These are phyloP conservation scores for Nicotiana obtusifolia DNA, from an alignment of 257 asterid genomes.

Conservation along the genomic window DNA sequence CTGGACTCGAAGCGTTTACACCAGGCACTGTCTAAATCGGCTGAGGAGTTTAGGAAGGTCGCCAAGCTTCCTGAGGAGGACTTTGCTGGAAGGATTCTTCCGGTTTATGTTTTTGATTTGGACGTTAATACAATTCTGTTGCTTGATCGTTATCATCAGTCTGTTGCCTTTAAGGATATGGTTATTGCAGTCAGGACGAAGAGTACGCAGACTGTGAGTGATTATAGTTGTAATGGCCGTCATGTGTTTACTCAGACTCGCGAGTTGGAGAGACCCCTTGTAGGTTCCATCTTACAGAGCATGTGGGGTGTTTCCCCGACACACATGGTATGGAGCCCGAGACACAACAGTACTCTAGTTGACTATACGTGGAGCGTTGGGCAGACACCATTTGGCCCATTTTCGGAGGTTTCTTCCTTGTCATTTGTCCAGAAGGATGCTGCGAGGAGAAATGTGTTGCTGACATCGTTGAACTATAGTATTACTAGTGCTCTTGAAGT, in stretches of 20 bases:
- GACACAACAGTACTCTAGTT: constrained; percentile 65
- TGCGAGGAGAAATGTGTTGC: constrained; percentile 77
- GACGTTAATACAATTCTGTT: constrained; percentile 48
- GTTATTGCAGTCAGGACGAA: constrained; percentile 82
- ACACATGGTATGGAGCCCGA: constrained; percentile 84
- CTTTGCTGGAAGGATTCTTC: constrained; percentile 60
- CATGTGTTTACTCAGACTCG: constrained; percentile 78
- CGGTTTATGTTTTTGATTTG: constrained; percentile 80
- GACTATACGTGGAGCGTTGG: constrained; percentile 96
- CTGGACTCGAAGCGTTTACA: constrained; percentile 81
- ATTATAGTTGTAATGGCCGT: constrained; percentile 78
- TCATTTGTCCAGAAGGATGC: constrained; percentile 96
- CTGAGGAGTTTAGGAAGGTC: constrained; percentile 63
- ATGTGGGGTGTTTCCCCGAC: constrained; percentile 98
- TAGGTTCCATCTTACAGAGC: constrained; percentile 89
- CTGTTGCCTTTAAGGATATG: constrained; percentile 92
- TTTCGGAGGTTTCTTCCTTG: constrained; percentile 67
- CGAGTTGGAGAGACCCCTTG: constrained; percentile 78
- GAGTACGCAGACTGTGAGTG: constrained; percentile 86
- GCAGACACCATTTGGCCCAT: constrained; percentile 94
- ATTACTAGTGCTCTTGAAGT: constrained; percentile 64
- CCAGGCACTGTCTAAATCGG: constrained; percentile 59
- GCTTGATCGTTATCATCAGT: constrained; percentile 89
- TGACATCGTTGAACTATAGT: constrained; percentile 67
- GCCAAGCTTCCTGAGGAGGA: constrained; percentile 72